Evolutionary conservation across 768 basidiomycete genomes (phyloP), one percentile per base, ranked within the genome.

Genomic region (Boletus rufocinnamomeus): DNA sequence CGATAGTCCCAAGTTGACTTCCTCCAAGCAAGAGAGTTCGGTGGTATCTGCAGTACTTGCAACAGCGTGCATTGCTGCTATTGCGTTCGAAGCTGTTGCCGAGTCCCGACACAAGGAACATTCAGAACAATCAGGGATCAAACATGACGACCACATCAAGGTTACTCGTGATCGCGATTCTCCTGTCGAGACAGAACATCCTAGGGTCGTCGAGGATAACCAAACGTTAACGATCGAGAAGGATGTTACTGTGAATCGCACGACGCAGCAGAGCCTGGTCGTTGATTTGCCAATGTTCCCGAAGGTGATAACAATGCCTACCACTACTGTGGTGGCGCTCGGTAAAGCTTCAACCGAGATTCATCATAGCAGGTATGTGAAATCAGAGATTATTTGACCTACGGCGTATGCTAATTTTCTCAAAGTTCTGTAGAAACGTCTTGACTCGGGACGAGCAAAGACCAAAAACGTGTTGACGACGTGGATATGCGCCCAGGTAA

Each of bases 401-500:
- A 21, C 13, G 5, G 10, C 16, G 7, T 10, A n/a, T 35, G 6
- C n/a, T 49, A 8, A 63, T 5, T 9, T 41, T 25, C 6, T 44
- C 23, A 0, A n/a, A 66, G 63, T 23, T 54, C 30, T 37, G 34
- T 43, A 2, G 41, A 32, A 10, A 28, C 2, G 1, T 16, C 57
- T 54, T 37, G 21, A 11, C 14, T 7, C 2, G 45, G 25, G 16
- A 38, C 19, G 9, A 23, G 19, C 3, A 28, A 56, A n/a, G 45
- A 41, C 16, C 32, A 38, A 32, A 27, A 40, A 25, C 11, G 7
- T 14, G 28, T 38, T 2, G 28, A 54, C 25, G 7, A 7, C 1
- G 17, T 27, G 16, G 45, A 58, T 30, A 21, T 32, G 23, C 11
- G 19, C n/a, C 1, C 41, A 40, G 52, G 66, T 66, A 27, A 46